Conservation (phyloP, 495 filamentous ascomycete species). For the Platismatia glauca region DNA sequence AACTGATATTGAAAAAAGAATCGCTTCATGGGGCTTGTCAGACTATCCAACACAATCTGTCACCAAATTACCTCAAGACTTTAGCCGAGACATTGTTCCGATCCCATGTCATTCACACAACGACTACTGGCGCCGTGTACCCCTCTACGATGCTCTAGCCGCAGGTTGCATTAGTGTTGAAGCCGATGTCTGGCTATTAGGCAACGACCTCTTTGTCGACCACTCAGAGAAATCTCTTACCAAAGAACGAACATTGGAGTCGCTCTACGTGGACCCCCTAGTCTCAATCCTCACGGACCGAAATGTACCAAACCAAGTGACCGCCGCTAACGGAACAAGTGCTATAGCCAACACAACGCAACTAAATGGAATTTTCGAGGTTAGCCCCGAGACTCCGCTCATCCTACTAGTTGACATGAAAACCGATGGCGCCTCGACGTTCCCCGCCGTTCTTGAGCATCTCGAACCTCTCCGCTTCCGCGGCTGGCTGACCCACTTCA, state of each 20-base stretch:
- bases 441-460: conserved; percentile 38
- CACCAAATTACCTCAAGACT: conserved; percentile 30
- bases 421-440: conserved; percentile 39
- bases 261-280: conserved; percentile 58
- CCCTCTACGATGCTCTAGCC: conserved; percentile 45
- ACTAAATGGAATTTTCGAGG: conserved; percentile 52
- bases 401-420: conserved; percentile 34
- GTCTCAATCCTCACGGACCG: conserved; percentile 45
- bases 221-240: conserved; percentile 46
- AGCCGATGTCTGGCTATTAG: conserved; percentile 59
- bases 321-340: background rate
- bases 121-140: conserved; percentile 55
- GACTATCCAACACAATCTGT: background rate
- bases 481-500: conserved; percentile 49
- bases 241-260: conserved; percentile 47
- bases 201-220: conserved; percentile 46
- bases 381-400: conserved; percentile 24
- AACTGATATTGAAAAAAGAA: conserved; percentile 15
- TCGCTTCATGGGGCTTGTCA: conserved; percentile 14
- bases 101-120: conserved; percentile 61
- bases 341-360: conserved; percentile 28
- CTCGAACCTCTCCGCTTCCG: conserved; percentile 48
- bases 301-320: conserved; percentile 34
- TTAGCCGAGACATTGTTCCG: conserved; percentile 48
- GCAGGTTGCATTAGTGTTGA: conserved; percentile 57